Evolutionary conservation across 495 filamentous ascomycete genomes (phyloP).

Genomic region (Hypoxylon fragiforme): DNA sequence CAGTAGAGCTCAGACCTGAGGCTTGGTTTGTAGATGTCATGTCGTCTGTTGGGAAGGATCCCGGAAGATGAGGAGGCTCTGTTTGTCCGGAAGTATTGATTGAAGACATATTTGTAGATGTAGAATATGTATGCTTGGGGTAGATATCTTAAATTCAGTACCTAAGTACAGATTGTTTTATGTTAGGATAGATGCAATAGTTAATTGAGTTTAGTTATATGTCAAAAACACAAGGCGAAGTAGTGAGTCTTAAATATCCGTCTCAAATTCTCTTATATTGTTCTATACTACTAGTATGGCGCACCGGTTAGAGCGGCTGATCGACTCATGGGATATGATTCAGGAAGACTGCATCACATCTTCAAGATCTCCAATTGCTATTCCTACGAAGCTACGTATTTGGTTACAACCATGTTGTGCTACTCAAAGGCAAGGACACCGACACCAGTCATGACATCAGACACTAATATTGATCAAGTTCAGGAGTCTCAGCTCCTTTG

Average conservation of each 20-base stretch:
- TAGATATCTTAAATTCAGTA: no score
- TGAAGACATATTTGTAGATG: conserved; percentile 16
- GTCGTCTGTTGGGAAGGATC: conserved; percentile 21
- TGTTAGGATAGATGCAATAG: no score
- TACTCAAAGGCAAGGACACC: conserved; percentile 2
- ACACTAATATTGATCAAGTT: conserved; percentile 13
- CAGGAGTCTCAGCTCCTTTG: conserved; percentile 16
- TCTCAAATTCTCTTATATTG: no score
- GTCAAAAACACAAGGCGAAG: no score
- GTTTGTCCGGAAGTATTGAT: conserved; percentile 3
- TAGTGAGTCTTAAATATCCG: conserved; percentile 18
- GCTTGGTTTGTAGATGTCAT: conserved; percentile 1
- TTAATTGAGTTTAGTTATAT: no score
- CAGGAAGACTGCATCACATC: not conserved
- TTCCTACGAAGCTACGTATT: conserved; percentile 3
- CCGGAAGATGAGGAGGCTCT: conserved; percentile 9
- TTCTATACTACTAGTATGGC: not conserved
- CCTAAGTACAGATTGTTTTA: no score
- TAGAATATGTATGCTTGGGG: not conserved
- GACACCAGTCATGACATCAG: conserved; percentile 31
- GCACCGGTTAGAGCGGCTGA: not conserved
- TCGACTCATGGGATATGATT: conserved; percentile 4
- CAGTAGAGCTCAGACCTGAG: conserved; percentile 1
- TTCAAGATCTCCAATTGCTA: not conserved
- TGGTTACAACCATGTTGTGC: not conserved